Evolutionary conservation across 2,329 filamentous ascomycete genomes (phyloP).

Genomic region (Ophiocordyceps robertsii): DNA sequence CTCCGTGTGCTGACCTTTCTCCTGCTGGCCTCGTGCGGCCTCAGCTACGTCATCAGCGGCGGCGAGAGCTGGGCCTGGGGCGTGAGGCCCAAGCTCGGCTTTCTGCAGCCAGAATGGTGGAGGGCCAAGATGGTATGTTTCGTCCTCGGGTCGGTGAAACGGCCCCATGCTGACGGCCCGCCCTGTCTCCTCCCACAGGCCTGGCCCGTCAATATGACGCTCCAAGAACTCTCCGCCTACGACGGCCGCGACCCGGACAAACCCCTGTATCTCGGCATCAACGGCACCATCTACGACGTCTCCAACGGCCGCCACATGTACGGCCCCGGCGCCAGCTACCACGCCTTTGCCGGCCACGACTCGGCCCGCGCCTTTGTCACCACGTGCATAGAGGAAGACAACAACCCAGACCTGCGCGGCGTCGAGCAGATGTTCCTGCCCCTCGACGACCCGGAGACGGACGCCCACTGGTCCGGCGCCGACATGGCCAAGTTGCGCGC

Average conservation of each 20-base stretch:
- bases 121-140: conserved; percentile 44
- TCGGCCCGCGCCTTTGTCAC: conserved; percentile 84
- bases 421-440: conserved; percentile 76
- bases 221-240: conserved; percentile 57
- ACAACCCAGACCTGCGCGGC: conserved; percentile 71
- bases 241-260: conserved; percentile 62
- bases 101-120: conserved; percentile 44
- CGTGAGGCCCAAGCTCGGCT: conserved; percentile 45
- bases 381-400: conserved; percentile 79
- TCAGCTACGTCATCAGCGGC: conserved; percentile 65
- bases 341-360: conserved; percentile 75
- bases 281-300: conserved; percentile 78
- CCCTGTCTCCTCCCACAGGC: conserved; percentile 20
- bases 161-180: too few species aligned
- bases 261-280: conserved; percentile 84
- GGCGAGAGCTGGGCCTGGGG: conserved; percentile 60
- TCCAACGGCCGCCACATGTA: conserved; percentile 55
- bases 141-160: too few species aligned
- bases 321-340: conserved; percentile 75
- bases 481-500: conserved; percentile 41
- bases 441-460: conserved; percentile 47
- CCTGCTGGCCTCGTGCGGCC: conserved; percentile 48
- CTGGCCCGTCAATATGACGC: conserved; percentile 58
- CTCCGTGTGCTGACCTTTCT: conserved; percentile 57
- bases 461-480: conserved; percentile 40